Base-by-base conservation (phyloP, 2,329 filamentous ascomycete genomes). In the Trichoderma sp. region DNA sequence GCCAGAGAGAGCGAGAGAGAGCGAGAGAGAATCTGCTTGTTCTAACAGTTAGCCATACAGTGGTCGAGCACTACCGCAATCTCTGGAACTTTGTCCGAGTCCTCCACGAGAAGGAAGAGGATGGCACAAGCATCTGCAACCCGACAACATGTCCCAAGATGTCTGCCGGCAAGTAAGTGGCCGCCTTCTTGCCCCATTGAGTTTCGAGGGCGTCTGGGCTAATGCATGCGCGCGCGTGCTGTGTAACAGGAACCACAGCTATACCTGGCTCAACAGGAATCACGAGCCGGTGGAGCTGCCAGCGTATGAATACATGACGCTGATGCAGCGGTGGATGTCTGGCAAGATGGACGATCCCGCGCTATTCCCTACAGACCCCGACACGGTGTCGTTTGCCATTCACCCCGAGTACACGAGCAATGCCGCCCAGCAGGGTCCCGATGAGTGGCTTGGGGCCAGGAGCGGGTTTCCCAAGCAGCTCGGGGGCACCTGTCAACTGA, bases 311-410 rank as follows among this genome's bases (percentile, higher is more conserved):
- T 97, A 97, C 83, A 94, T 97, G 82, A 93, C 92, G 76, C 90
- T 97, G 32, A 95, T 97, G 79, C 94, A 97, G 83, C 93, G 94
- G 78, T 97, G 94, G 94, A 96, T 97, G 80, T 91, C 93, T 34
- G 93, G 93, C 82, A 97, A 97, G 84, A 93, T 97, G 75, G 92
- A 94, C 77, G 94, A 97, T 79, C 88, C 88, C 47, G 87, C 87
- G 77, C 92, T 96, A 82, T 97, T 97, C 83, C 94, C 94, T 8
- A 97, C 93, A 56, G 93, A 95, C 77, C 89, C 90, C 6, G 87
- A 90, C 57, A 86, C 86, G 24, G 86, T 90, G 53, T 91, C 90
- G 14, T 89, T 86, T 74, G 85, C 88, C 51, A 82, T 86, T 74
- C 88, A 88, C 74, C 87, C 89, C 61, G 84, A 86, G 62, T 81